Percentiles rank a stretch among this genome's conserved stretches.
Evolutionary conservation across 768 basidiomycete genomes (phyloP).

Genomic region (Tylopilus subfusipes): DNA sequence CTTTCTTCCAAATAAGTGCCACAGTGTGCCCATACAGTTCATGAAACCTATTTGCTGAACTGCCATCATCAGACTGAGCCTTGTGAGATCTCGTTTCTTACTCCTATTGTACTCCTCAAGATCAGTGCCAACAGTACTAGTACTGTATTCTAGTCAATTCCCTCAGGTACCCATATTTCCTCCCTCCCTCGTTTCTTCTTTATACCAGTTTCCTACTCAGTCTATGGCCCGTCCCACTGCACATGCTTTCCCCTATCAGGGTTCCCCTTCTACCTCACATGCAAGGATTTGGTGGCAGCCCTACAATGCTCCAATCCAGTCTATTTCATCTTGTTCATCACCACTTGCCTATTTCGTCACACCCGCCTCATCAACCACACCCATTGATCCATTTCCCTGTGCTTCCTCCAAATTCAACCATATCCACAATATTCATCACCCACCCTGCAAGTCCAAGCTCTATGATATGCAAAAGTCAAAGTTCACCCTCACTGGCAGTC

Average conservation of each 20-base stretch:
- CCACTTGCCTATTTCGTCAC: too few species aligned
- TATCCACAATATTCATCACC: too few species aligned
- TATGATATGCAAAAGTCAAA: too few species aligned
- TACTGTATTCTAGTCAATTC: slow-evolving; percentile 36
- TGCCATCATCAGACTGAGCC: slow-evolving; percentile 11
- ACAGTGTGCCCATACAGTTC: slow-evolving; percentile 40
- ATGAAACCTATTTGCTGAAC: slow-evolving; percentile 19
- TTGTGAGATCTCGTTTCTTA: slow-evolving; percentile 13
- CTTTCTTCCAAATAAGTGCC: slow-evolving; percentile 24
- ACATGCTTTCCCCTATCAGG: slow-evolving; percentile 49
- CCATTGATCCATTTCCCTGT: too few species aligned
- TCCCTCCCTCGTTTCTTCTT: slow-evolving; percentile 1
- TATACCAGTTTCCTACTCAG: too few species aligned
- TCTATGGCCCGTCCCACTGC: slow-evolving; percentile 36
- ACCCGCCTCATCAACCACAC: too few species aligned
- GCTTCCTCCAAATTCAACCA: too few species aligned
- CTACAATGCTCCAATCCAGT: too few species aligned
- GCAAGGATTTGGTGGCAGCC: slow-evolving; percentile 24
- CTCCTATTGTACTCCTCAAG: slow-evolving; percentile 16
- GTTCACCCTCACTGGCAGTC: slow-evolving; percentile 35
- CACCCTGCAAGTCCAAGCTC: too few species aligned
- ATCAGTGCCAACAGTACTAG: slow-evolving; percentile 36
- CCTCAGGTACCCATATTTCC: slow-evolving; percentile 12
- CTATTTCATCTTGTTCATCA: too few species aligned
- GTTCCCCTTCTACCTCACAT: too few species aligned